Evolutionary conservation across 805 yeast species (phyloP), one percentile per base, ranked within the genome.

Genomic region (Cyberlindnera mississippiensis): DNA sequence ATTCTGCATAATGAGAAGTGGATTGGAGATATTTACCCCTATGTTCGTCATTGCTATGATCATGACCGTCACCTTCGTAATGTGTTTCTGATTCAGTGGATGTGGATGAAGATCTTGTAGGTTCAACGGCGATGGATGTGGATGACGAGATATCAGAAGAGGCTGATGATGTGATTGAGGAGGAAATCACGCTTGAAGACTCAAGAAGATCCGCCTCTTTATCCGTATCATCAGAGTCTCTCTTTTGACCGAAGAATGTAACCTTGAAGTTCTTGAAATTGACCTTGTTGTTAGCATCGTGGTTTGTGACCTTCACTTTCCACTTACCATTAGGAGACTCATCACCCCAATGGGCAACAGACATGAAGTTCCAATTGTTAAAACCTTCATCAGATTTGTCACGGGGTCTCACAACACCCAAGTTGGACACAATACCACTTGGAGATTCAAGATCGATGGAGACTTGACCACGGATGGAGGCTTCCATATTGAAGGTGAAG

Each of bases 271-370:
- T 68, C 33, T 73, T 64, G 32, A 93, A 70, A 1, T 55, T 64
- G 2, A 72, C 61, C 2, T 59, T 56, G 42, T 68, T 66, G 2
- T 55, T 62, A 7, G 61, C 67, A 15, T 59, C 62, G 29, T 65
- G 63, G 37, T 75, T 73, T n/a, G 60, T 56, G 2, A 90, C 90
- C 49, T 72, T 77, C 15, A 93, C 53, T 28, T 63, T 78, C 99
- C 99, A 93, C 5, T 74, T 78, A 10, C 99, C 99, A 19, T 63
- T 63, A 3, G 90, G 91, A 2, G 58, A 37, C 52, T 83, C 90
- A 61, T 91, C 97, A 30, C 96, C 96, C 97, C 98, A 93, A 61
- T 93, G 98, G 1, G 96, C 97, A n/a, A 93, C 98, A 10, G 91
- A 76, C 87, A 90, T 87, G 58, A 93, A 93, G 2, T 86, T 85